Base-by-base conservation (phyloP, 2,329 filamentous ascomycete species). In the Exserohilum rostratum region DNA sequence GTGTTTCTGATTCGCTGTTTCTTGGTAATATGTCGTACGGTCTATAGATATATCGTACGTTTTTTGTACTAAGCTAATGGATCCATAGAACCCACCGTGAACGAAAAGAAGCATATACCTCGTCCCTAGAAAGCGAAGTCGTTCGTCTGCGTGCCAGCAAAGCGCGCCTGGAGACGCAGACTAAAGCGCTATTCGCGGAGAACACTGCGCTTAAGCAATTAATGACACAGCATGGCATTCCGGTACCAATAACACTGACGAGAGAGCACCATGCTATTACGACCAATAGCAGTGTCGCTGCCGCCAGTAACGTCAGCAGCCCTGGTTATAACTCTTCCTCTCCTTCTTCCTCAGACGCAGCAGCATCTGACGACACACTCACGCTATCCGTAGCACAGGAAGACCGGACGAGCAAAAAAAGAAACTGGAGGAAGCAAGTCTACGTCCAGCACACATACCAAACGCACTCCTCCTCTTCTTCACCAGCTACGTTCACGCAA, bases 41-140 rank as follows among this genome's bases (percentile, higher is more conserved):
- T 25, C 22, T 7, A 25, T 25, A 7, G 22, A 7, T 25, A 25
- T 25, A 25, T 25, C 22, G 7, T 25, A 25, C 22, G 22, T 15
- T 35, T 35, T 15, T 15, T 35, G 13, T 35, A 17, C 33, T n/a
- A 25, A 25, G 22, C 22, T 4, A 7, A 7, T 25, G 22, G 22
- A 25, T 25, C 22, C 7, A 7, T 25, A 25, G 22, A 7, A 25
- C 22, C 22, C 22, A 25, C 7, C 22, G 68, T 12, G 68, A 72
- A 34, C 69, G 69, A n/a, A 72, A 71, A 55, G 68, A 71, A 54
- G 58, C 64, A n/a, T 72, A 72, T 46, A 63, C 60, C n/a, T 66
- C 64, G 35, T 64, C 65, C 3, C 52, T 72, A 1, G 69, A 72
- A 53, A 53, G 37, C 12, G 67, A 72, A 51, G 65, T 71, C 13